A percentile compares a stretch with the other conserved stretches of the same genome.
These are phyloP conservation scores for Myriosclerotinia curreyana DNA, from an alignment of 2,329 filamentous ascomycete genomes.

Conservation along the genomic window DNA sequence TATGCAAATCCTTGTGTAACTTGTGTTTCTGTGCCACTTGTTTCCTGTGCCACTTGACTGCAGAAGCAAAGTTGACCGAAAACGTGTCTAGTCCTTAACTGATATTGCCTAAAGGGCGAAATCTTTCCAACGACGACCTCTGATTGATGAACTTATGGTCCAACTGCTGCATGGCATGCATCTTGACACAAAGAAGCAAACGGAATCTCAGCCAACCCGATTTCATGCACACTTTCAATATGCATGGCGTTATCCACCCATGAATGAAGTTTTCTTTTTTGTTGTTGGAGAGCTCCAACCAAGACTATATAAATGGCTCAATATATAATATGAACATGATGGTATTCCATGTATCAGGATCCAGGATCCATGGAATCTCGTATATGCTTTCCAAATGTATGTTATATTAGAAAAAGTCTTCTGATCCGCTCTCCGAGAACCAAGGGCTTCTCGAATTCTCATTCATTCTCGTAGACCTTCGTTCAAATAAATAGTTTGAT, in stretches of 20 bases:
- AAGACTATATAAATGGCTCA: not conserved
- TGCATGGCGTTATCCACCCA: conserved; percentile 2
- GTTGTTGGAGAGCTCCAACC: not conserved
- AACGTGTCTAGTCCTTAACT: not conserved
- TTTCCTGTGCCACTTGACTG: conserved; percentile 3
- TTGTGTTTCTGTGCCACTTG: not conserved
- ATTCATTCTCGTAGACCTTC: conserved; percentile 10
- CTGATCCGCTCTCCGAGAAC: not conserved
- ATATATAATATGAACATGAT: conserved; percentile 5
- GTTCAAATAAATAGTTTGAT: not conserved
- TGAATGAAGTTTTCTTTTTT: conserved; percentile 8
- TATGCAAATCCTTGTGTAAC: not conserved
- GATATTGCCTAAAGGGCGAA: not conserved
- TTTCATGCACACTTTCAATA: conserved; percentile 5
- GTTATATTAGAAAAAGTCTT: conserved; percentile 9
- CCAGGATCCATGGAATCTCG: not conserved
- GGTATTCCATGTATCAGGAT: conserved; percentile 1
- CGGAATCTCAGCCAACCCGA: conserved; percentile 11
- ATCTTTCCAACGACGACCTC: not conserved
- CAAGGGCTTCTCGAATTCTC: not conserved
- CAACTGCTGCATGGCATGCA: not conserved
- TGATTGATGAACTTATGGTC: conserved; percentile 5
- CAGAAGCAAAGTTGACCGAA: not conserved
- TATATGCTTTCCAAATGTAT: too few relatives aligned
- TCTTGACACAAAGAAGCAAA: conserved; percentile 11